These are phyloP conservation scores for Cyclotella kingstonii DNA, from an alignment of 108 stramenopile genomes.

Conservation along the genomic window DNA sequence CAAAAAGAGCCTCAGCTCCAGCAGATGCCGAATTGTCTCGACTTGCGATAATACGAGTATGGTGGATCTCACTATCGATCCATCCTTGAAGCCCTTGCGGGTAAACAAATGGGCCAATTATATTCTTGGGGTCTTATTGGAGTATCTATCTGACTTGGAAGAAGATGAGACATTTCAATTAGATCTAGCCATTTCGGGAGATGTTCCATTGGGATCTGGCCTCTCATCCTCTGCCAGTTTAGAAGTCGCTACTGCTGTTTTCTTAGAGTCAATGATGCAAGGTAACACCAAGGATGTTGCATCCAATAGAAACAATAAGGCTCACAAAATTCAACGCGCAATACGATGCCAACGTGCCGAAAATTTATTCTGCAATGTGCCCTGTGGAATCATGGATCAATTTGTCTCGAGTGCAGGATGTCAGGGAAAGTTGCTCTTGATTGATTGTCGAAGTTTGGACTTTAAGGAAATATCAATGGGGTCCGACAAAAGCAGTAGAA, in stretches of 20 bases:
- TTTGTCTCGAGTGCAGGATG: conserved; percentile 61
- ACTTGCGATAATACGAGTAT: conserved; percentile 29
- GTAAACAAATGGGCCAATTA: conserved; percentile 82
- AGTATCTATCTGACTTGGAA: conserved; percentile 79
- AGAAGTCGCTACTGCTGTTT: conserved; percentile 77
- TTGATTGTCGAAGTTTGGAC: conserved; percentile 86
- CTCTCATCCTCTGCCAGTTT: conserved; percentile 72
- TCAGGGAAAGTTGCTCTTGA: conserved; percentile 71
- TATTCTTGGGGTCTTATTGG: conserved; percentile 83
- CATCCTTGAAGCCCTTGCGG: conserved; percentile 46
- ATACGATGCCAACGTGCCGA: conserved; percentile 90
- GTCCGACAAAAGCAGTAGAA: conserved; percentile 18
- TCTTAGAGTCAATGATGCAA: conserved; percentile 65
- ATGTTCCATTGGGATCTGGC: conserved; percentile 92
- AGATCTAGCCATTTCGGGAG: conserved; percentile 67
- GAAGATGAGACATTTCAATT: conserved; percentile 43
- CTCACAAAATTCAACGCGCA: conserved; percentile 53
- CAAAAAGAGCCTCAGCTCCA: conserved; percentile 1
- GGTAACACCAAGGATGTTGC: conserved; percentile 45
- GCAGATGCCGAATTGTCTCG: conserved; percentile 52
- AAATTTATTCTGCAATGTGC: conserved; percentile 85
- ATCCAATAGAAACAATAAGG: conserved; percentile 1
- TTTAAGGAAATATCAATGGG: conserved; percentile 59
- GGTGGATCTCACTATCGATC: conserved; percentile 43
- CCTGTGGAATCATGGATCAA: conserved; percentile 88